Base-by-base conservation (phyloP, 495 filamentous ascomycete species). In the Xylaria nigripes region DNA sequence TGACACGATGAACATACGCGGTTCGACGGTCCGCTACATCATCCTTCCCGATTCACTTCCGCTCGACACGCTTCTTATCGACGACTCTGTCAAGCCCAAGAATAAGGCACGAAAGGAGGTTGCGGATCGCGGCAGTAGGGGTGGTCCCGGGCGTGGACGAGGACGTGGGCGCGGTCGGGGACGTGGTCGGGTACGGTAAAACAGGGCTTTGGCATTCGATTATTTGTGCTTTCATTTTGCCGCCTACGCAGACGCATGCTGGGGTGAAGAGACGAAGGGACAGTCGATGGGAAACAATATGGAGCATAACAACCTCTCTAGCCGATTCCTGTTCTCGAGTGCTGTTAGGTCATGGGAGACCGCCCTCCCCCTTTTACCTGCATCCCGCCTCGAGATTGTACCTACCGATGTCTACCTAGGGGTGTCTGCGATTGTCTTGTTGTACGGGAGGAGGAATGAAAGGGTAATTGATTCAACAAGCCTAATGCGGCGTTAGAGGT, bases 51-150 rank as follows among this genome's bases (percentile, higher is more conserved):
- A 98, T 72, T 91, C 86, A 45, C 79, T 98, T 51, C 93, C 91
- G 16, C 80, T 98, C 43, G 93, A 98, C 67, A 94, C 91, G 13
- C 80, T 98, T 29, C 76, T 98, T 13, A 89, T 98, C 53, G 93
- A 98, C 63, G 93, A 98, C 69, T 83, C 89, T 49, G 89, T 91
- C 29, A 98, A 98, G 75, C 92, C 93, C 46, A 97, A 97, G 84
- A 97, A 98, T 72, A 97, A 97, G 82, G 92, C 93, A 25, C 77
- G 93, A 64, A 98, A 98, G 78, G 94, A 98, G 72, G 74, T 58
- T 7, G 77, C 83, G 25, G 86, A 87, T 60, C 73, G 82, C 49
- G 84, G 85, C 21, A 73, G 75, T 21, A 75, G 83, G 15, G 79
- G 83, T 57, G 81, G 83, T 44, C 60, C 65, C 22, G 74, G 78